These are phyloP conservation scores for Pisolithus thermaeus DNA, from an alignment of 1,284 basidiomycete genomes.

Conservation along the genomic window DNA sequence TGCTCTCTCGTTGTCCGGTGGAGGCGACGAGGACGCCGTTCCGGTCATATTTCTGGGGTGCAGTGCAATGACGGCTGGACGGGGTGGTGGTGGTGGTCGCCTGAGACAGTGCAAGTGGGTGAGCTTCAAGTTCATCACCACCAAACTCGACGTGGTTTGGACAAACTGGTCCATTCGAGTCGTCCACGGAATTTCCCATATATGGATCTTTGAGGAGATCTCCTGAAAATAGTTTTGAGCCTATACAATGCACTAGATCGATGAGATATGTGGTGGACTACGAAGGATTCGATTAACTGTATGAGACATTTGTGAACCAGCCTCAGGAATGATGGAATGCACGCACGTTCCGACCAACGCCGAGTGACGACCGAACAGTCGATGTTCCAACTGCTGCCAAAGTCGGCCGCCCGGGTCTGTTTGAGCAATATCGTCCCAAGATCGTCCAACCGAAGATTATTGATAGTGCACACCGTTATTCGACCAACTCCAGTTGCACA, in stretches of 20 bases:
- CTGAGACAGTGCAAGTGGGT: background rate
- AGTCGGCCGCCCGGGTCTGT: slow-evolving; percentile 43
- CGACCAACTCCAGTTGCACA: background rate
- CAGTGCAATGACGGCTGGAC: background rate
- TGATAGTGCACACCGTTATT: background rate
- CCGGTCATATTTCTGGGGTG: slow-evolving; percentile 39
- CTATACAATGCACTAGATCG: too few species aligned
- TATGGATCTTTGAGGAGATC: too few species aligned
- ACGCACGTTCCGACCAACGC: background rate
- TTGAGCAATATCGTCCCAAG: slow-evolving; percentile 50
- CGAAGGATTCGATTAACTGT: too few species aligned
- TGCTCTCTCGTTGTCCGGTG: slow-evolving; percentile 34
- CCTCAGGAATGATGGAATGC: background rate
- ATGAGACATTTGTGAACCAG: too few species aligned
- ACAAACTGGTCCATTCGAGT: too few species aligned
- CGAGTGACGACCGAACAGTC: background rate
- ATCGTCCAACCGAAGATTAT: slow-evolving; percentile 7
- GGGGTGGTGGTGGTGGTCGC: background rate
- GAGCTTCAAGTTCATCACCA: too few species aligned
- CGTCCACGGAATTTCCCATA: too few species aligned
- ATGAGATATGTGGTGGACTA: too few species aligned
- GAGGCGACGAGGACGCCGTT: slow-evolving; percentile 45
- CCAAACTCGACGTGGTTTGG: too few species aligned
- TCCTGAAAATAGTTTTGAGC: too few species aligned
- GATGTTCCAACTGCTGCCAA: slow-evolving; percentile 1